Evolutionary conservation across 768 basidiomycete genomes (phyloP).

Genomic region (Mycena rebaudengoi): DNA sequence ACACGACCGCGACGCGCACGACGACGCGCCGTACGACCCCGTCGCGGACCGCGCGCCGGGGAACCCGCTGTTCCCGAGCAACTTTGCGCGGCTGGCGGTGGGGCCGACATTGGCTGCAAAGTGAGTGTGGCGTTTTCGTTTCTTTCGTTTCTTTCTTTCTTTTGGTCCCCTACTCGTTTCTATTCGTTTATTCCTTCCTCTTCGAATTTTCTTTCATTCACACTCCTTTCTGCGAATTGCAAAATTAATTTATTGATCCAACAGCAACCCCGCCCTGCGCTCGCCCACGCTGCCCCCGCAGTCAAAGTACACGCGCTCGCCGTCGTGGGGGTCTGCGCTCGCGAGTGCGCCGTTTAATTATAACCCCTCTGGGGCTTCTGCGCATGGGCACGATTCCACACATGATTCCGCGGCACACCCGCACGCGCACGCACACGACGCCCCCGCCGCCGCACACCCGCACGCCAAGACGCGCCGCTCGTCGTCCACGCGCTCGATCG

Average conservation of each 20-base stretch:
- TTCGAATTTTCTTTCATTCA: slow-evolving; percentile 3
- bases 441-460: no score
- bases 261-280: slow-evolving; percentile 33
- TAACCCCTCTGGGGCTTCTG: no score
- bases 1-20: slow-evolving; percentile 16
- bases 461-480: no score
- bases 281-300: slow-evolving; percentile 29
- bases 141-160: neutral
- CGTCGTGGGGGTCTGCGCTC: neutral
- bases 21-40: slow-evolving; percentile 52
- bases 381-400: no score
- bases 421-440: no score
- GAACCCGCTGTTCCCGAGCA: slow-evolving; percentile 83
- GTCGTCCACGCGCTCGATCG: slow-evolving; percentile 22
- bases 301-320: slow-evolving; percentile 15
- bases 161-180: no score
- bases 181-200: no score
- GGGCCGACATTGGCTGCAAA: slow-evolving; percentile 71
- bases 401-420: no score
- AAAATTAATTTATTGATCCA: no score
- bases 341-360: no score
- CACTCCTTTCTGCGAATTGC: neutral
- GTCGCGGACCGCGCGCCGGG: slow-evolving; percentile 75
- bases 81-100: slow-evolving; percentile 72
- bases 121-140: slow-evolving; percentile 37